Percentiles rank a stretch among this genome's conserved stretches.
Evolutionary conservation across 495 filamentous ascomycete genomes (phyloP).

Genomic region (Massariosphaeria phaeospora): DNA sequence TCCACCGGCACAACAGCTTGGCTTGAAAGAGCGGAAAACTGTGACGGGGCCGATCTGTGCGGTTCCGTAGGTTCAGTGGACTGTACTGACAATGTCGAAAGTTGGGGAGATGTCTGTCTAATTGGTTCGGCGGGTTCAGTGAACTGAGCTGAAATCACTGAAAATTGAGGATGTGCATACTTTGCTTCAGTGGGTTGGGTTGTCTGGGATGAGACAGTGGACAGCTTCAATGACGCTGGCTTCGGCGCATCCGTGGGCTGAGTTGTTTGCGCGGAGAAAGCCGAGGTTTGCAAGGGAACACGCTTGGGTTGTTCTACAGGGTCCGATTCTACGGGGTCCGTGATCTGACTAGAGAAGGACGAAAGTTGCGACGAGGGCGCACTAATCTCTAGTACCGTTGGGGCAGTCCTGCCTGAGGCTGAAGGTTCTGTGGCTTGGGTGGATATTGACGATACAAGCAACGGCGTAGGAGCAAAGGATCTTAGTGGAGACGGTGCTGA

Average conservation of each 20-base stretch:
- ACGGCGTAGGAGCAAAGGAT: neutral
- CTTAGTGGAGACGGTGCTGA: neutral
- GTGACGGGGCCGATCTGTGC: neutral
- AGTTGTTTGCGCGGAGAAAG: constrained; percentile 48
- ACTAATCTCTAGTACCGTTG: constrained; percentile 13
- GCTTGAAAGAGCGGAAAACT: constrained; percentile 2
- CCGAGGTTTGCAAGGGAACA: constrained; percentile 44
- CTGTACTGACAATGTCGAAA: constrained; percentile 49
- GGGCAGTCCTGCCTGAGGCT: neutral
- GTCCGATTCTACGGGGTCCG: constrained; percentile 48
- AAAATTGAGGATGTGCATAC: constrained; percentile 10
- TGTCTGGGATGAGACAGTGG: constrained; percentile 46
- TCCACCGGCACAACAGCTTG: constrained; percentile 18
- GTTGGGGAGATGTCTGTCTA: constrained; percentile 34
- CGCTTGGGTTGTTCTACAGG: constrained; percentile 40
- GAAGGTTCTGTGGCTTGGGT: constrained; percentile 12
- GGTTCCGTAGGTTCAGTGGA: constrained; percentile 48
- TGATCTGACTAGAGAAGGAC: constrained; percentile 46
- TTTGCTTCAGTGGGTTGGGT: constrained; percentile 47
- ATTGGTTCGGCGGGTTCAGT: constrained; percentile 22
- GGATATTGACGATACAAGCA: neutral
- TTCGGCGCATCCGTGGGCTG: constrained; percentile 40
- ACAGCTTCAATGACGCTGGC: constrained; percentile 42
- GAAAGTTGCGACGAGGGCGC: constrained; percentile 44
- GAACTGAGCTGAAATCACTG: constrained; percentile 5